phyloP scores from a whole-genome alignment of 768 basidiomycete genomes.

The Psilocybe cubensis region DNA sequence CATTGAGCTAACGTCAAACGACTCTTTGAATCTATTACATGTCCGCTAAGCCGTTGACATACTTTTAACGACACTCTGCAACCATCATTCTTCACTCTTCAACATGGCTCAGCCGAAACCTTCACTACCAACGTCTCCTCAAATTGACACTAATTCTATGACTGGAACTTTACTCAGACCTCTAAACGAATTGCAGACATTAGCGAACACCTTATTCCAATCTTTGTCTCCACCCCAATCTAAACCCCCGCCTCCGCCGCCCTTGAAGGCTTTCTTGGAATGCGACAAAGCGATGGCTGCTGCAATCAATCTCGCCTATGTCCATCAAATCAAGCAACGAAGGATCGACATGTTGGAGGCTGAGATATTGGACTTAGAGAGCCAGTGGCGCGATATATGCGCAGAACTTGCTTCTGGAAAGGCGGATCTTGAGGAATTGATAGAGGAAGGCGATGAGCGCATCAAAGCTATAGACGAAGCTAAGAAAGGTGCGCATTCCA shows the following conservation, averaged over 20 bases:
- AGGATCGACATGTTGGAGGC: slow-evolving; percentile 71
- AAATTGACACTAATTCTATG: slow-evolving; percentile 48
- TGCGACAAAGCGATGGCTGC: slow-evolving; percentile 68
- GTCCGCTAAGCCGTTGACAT: not conserved
- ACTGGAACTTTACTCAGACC: slow-evolving; percentile 64
- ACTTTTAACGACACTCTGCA: not conserved
- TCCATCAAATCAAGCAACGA: slow-evolving; percentile 78
- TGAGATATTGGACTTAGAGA: slow-evolving; percentile 72
- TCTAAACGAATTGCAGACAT: slow-evolving; percentile 59
- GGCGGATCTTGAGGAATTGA: slow-evolving; percentile 67
- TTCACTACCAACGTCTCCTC: slow-evolving; percentile 10
- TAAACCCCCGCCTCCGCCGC: slow-evolving; percentile 64
- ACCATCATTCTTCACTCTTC: not conserved
- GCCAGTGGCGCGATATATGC: slow-evolving; percentile 71
- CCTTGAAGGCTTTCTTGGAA: slow-evolving; percentile 59
- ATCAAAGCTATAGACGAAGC: slow-evolving; percentile 73
- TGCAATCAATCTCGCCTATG: slow-evolving; percentile 65
- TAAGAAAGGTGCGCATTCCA: slow-evolving; percentile 56
- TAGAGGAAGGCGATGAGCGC: slow-evolving; percentile 77
- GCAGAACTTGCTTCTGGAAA: slow-evolving; percentile 66
- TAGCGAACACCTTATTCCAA: slow-evolving; percentile 72
- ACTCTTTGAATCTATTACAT: not conserved
- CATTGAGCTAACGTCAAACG: not conserved
- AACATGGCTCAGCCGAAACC: slow-evolving; percentile 22
- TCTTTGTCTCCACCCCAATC: slow-evolving; percentile 72